Evolutionary conservation across 257 asterid species (phyloP), one percentile per base, ranked within the genome.

Genomic region (Osmanthus fragrans): DNA sequence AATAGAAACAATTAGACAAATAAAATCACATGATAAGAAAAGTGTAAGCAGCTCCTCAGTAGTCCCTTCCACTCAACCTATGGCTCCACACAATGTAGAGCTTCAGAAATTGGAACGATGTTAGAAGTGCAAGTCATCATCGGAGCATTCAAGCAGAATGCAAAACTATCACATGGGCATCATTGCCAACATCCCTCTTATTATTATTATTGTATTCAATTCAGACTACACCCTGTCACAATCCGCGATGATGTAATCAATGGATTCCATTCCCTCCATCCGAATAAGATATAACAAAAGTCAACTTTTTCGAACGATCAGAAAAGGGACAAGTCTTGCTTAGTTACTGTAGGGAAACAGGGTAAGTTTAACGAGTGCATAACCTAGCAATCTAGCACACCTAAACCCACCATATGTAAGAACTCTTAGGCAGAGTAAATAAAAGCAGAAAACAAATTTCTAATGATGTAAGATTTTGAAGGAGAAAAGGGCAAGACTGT

Each of bases 401-500:
- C 67, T 80, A 65, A 7, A 34, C 64, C 30, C 33, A 64, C 33
- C 33, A 7, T 6, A 60, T 21, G 76, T 12, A 71, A 47, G 23
- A 77, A 76, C 49, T 18, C 76, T 65, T 30, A 29, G 49, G 32
- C 42, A 80, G 73, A 51, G 37, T 33, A 63, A 63, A 63, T 63
- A 63, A 76, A 66, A 32, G 42, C 7, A 12, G 79, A 25, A 63
- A 30, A 58, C 63, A 34, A 71, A 65, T 16, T 32, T 36, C 79
- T 32, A 72, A 80, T 79, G 76, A 69, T 4, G 78, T 29, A 79
- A 84, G 66, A 85, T 74, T 49, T 67, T 87, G 84, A 89, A 87
- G 84, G 86, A 88, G 79, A 82, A 86, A 79, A 82, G 86, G 73
- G 87, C 92, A 25, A 86, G 85, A 83, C 32, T 87, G 32, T 89